Percentiles rank a stretch among this genome's conserved stretches.
phyloP scores from a whole-genome alignment of 2,329 filamentous ascomycete genomes.

The Penicillium freii region DNA sequence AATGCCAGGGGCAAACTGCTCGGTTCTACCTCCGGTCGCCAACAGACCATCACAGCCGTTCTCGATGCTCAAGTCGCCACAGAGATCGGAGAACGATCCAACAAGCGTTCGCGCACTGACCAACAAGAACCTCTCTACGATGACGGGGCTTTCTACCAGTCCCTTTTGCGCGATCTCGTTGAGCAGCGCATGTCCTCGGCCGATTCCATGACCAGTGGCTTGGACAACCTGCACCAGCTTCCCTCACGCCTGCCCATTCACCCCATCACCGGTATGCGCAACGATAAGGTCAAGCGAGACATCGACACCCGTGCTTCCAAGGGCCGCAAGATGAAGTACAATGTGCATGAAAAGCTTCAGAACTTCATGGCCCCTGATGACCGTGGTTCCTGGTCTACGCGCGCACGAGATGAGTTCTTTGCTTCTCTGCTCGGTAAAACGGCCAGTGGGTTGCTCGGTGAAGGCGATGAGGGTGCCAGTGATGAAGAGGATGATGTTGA shows the following conservation, averaged over 20 bases:
- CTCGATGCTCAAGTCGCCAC: slow-evolving; percentile 47
- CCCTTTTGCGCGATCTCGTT: slow-evolving; percentile 87
- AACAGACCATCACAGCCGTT: slow-evolving; percentile 52
- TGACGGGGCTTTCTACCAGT: slow-evolving; percentile 91
- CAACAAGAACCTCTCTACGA: slow-evolving; percentile 69
- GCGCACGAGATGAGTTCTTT: slow-evolving; percentile 74
- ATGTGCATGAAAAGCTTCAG: slow-evolving; percentile 93
- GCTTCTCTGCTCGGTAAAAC: slow-evolving; percentile 65
- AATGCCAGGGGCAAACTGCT: slow-evolving; percentile 61
- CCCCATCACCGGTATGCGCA: slow-evolving; percentile 45
- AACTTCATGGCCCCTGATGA: slow-evolving; percentile 97
- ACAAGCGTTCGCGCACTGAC: slow-evolving; percentile 33
- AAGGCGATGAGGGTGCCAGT: slow-evolving; percentile 54
- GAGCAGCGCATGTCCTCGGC: slow-evolving; percentile 76
- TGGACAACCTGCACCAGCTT: slow-evolving; percentile 39
- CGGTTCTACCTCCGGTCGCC: slow-evolving; percentile 48
- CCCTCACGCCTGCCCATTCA: slow-evolving; percentile 40
- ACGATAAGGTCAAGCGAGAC: slow-evolving; percentile 70
- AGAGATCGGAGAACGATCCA: slow-evolving; percentile 34
- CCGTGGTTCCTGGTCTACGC: slow-evolving; percentile 72
- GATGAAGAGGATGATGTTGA: slow-evolving; percentile 32
- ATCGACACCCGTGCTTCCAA: slow-evolving; percentile 95
- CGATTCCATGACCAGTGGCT: slow-evolving; percentile 47
- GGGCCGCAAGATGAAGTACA: slow-evolving; percentile 89
- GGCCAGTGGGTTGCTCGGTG: slow-evolving; percentile 64